Evolutionary conservation across 345 rosid genomes (phyloP).

Genomic region (Melaleuca quinquenervia): DNA sequence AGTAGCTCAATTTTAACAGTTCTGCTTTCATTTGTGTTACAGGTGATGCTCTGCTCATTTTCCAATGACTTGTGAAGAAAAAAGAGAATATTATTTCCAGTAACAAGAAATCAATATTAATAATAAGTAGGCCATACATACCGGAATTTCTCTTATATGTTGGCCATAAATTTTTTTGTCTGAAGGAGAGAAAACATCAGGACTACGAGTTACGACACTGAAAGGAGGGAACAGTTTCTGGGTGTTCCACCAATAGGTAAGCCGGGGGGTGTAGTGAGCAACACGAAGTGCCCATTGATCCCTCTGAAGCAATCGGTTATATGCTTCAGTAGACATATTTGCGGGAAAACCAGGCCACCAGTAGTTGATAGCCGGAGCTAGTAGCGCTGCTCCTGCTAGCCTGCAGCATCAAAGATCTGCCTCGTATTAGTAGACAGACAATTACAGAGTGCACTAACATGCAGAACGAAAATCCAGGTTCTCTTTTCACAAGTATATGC

Average conservation of each 20-base stretch:
- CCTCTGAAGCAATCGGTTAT: not conserved
- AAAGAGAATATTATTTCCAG: not conserved
- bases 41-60: not conserved
- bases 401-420: slow-evolving; percentile 6
- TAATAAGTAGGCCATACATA: not conserved
- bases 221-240: slow-evolving; percentile 9
- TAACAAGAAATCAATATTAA: not conserved
- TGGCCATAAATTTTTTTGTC: not conserved
- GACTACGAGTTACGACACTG: not conserved
- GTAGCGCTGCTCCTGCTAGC: slow-evolving; percentile 41
- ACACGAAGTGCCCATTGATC: slow-evolving; percentile 14
- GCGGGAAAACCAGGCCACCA: slow-evolving; percentile 54
- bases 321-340: slow-evolving; percentile 23
- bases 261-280: slow-evolving; percentile 7
- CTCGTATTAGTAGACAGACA: not conserved
- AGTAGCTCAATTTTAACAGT: not conserved
- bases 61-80: not conserved
- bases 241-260: slow-evolving; percentile 13
- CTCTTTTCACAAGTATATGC: not conserved
- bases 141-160: not conserved
- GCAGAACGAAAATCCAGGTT: not conserved
- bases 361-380: slow-evolving; percentile 35
- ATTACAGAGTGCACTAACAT: not conserved
- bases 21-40: not conserved
- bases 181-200: not conserved